These are phyloP conservation scores for Chondrostereum purpureum DNA, from an alignment of 1,284 basidiomycete genomes.

Conservation along the genomic window DNA sequence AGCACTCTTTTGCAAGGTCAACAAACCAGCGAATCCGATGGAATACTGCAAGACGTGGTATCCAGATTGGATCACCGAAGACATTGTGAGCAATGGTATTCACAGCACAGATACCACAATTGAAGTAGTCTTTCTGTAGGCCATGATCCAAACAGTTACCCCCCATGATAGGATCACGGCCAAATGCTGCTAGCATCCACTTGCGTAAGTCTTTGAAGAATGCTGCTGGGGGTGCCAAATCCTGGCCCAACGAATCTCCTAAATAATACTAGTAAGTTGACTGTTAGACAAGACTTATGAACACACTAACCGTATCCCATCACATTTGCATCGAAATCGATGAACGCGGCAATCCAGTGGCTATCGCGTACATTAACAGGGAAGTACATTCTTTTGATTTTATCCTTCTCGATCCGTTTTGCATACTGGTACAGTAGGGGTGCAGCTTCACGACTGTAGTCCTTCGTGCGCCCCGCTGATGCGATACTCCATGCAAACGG, in stretches of 20 bases:
- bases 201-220: not conserved
- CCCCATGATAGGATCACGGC: not conserved
- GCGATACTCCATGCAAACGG: not conserved
- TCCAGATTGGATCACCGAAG: too few species aligned
- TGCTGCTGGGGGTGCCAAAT: not conserved
- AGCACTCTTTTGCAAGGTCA: too few species aligned
- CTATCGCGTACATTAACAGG: slow-evolving; percentile 5
- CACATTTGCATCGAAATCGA: slow-evolving; percentile 7
- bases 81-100: too few species aligned
- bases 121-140: not conserved
- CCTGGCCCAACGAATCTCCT: not conserved
- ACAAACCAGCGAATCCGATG: too few species aligned
- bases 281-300: not conserved
- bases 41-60: too few species aligned
- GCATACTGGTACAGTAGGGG: slow-evolving; percentile 3
- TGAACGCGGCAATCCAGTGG: slow-evolving; percentile 8
- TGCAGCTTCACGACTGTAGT: not conserved
- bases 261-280: not conserved
- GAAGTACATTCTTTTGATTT: slow-evolving; percentile 4
- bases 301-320: slow-evolving; percentile 5
- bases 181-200: not conserved
- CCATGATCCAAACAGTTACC: not conserved
- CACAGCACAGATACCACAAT: not conserved
- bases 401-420: not conserved
- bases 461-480: not conserved